Evolutionary conservation across 768 basidiomycete species (phyloP), one percentile per base, ranked within the genome.

Genomic region (Melanogaster broomeanus): DNA sequence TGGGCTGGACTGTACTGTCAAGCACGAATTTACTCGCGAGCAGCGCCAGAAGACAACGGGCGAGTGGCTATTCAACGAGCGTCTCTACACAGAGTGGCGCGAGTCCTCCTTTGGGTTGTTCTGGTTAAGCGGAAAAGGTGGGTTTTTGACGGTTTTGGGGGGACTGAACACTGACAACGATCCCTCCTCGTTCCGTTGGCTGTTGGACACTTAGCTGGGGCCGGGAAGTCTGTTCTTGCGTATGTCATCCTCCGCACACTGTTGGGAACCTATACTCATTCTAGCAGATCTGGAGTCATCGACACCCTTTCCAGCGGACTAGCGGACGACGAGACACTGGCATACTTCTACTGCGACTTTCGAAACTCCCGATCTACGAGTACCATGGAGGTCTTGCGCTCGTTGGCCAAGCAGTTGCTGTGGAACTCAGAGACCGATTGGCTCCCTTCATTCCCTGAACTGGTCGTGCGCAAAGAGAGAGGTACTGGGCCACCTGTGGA

Each of bases 291-390:
- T 3, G 18, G 25, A 3, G 12, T 49, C 15, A 31, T 56, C 25
- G 33, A 52, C 15, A 5, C 52, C 8, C 4, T 45, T 24, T 35
- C 4, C 3, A 18, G 15, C 7, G 15, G 16, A 24, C 33, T 34
- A 11, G 10, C 7, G 6, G 21, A 39, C 2, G 9, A 27, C 34
- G 34, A 51, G 18, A 30, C 34, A 11, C 13, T 56, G 13, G 48
- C 28, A 6, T 53, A 56, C 31, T 56, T 56, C 22, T 52, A 56
- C 34, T 56, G 47, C 25, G 48, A 56, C 33, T 56, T 56, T 31
- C 39, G 51, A 16, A 37, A 48, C 19, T 16, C n/a, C 1, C 50
- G 51, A 1, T 41, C 21, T 16, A 49, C 34, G 6, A 45, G 24
- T 9, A 28, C 50, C 0, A 22, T 22, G 43, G 39, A 49, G 19